These are phyloP conservation scores for Syncephalis plumigaleata DNA, from an alignment of 371 early-diverging fungal genomes.

Conservation along the genomic window DNA sequence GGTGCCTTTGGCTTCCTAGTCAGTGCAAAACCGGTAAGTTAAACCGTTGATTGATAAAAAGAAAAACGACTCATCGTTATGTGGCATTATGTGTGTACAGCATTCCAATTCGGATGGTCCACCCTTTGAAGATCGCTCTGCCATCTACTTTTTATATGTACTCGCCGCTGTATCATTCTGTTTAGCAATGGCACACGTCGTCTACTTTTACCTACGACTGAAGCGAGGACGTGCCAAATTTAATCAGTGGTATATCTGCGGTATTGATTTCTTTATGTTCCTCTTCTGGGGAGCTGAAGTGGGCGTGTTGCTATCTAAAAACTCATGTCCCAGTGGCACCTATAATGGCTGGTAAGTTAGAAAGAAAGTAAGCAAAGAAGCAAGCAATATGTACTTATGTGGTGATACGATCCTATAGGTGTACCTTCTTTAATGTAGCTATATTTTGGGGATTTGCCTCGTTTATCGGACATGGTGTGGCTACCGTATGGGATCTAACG, in stretches of 20 bases:
- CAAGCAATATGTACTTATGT: too few species aligned
- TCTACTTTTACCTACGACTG: background rate
- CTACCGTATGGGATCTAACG: too few species aligned
- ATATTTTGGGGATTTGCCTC: too few species aligned
- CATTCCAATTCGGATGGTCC: background rate
- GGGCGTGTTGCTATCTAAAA: background rate
- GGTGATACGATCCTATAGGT: too few species aligned
- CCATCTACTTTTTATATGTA: background rate
- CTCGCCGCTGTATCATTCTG: background rate
- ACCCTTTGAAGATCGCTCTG: background rate
- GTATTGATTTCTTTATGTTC: background rate
- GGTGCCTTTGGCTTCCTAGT: conserved; percentile 28
- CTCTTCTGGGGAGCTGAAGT: background rate
- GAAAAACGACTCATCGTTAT: background rate
- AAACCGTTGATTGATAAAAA: background rate
- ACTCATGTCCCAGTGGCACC: background rate
- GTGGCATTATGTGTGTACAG: background rate
- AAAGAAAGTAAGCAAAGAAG: too few species aligned
- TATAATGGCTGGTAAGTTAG: background rate
- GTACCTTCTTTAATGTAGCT: too few species aligned
- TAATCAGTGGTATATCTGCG: background rate
- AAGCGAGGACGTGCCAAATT: background rate
- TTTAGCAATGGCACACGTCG: background rate
- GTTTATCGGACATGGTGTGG: too few species aligned
- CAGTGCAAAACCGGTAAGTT: conserved; percentile 25